A percentile compares a stretch with the other conserved stretches of the same genome.
These are phyloP conservation scores for Russula earlei DNA, from an alignment of 768 basidiomycete species.

Conservation along the genomic window DNA sequence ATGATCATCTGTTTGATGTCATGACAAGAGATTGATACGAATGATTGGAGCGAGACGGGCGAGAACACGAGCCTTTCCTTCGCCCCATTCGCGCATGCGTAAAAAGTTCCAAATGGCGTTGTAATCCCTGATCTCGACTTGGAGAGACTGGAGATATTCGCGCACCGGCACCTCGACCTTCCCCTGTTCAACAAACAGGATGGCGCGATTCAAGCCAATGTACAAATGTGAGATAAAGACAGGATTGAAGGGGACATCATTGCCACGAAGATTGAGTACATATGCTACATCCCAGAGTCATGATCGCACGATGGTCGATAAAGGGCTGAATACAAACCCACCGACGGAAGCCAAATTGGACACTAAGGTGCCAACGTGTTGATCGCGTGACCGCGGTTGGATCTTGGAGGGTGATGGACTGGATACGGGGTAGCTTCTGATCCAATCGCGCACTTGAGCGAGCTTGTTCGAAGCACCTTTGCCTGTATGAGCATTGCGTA, in stretches of 20 bases:
- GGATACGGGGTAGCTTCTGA: constrained; percentile 47
- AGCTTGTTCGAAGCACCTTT: constrained; percentile 64
- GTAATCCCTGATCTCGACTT: constrained; percentile 56
- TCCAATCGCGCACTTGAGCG: constrained; percentile 59
- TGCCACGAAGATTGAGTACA: too few species aligned
- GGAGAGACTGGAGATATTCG: constrained; percentile 47
- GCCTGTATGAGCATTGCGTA: constrained; percentile 27
- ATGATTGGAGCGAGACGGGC: constrained; percentile 20
- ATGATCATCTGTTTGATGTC: constrained; percentile 39
- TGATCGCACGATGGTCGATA: too few species aligned
- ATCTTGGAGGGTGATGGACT: constrained; percentile 53
- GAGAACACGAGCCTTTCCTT: too few species aligned
- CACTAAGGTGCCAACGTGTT: constrained; percentile 58
- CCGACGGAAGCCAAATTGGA: constrained; percentile 58
- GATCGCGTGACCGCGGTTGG: constrained; percentile 50
- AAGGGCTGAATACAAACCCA: too few species aligned
- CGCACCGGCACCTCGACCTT: constrained; percentile 54
- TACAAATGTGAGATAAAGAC: too few species aligned
- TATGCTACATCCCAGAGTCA: too few species aligned
- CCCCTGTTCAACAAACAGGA: constrained; percentile 66
- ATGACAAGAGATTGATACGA: not conserved
- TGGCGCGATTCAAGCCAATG: constrained; percentile 47
- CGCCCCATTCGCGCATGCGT: too few species aligned
- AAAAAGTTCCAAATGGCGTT: constrained; percentile 75
- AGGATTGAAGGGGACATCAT: too few species aligned